Base-by-base conservation (phyloP, 306 rosid species). In the Morella rubra region DNA sequence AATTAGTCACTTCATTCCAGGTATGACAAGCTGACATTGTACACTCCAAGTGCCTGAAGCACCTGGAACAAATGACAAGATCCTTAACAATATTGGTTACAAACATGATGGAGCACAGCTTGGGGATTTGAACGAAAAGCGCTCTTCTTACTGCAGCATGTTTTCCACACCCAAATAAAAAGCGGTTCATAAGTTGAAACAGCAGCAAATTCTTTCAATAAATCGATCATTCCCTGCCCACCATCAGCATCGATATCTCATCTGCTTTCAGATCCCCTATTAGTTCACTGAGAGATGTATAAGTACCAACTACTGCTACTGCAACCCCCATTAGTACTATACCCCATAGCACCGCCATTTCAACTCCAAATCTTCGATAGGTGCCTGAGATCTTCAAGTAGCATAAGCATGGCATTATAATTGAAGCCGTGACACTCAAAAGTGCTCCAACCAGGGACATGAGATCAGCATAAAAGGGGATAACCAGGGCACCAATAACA, bases 381-480 rank as follows among this genome's bases (percentile, higher is more conserved):
- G 32, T 60, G 4, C 87, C 95, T 3, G 92, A 91, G 75, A 93
- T 85, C 85, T 79, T 93, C 52, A 93, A 74, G 87, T 89, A 91
- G 78, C 92, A 91, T 40, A 85, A 75, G 32, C 91, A 93, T 54
- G 96, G 96, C 11, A 93, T 78, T 45, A 88, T 55, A 74, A 88
- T 83, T 1, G 97, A 89, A 75, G 86, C 93, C 4, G 91, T 80
- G 9, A 87, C 81, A 32, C 96, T 88, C 7, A 88, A 46, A 71
- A 93, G 70, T 3, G 95, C 93, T 65, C 98, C 95, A 59, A 88
- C 91, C 49, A 93, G 73, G 1, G 97, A 84, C 91, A 87, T 88
- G 18, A 89, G 85, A 50, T 84, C 19, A 2, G 85, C 95, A 37
- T 85, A 89, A 50, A 83, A 84, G 15, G 95, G 98, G 11, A 89